Percentiles rank a stretch among this genome's conserved stretches.
These are phyloP conservation scores for Epichloe brachyelytri DNA, from an alignment of 2,329 filamentous ascomycete species.

Conservation along the genomic window DNA sequence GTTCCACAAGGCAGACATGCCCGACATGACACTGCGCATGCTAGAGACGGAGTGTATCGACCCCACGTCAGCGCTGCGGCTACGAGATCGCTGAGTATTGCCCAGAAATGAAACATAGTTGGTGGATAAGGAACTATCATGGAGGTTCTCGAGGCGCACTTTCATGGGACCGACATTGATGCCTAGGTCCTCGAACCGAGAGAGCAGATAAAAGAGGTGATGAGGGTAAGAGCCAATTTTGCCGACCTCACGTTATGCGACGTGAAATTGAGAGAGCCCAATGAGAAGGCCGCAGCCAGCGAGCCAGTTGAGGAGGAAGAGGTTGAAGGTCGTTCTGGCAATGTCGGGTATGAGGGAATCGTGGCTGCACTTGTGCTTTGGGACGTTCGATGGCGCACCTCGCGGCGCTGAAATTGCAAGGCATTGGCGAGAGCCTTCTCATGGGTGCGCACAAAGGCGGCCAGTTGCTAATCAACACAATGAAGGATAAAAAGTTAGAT, in stretches of 20 bases:
- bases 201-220: slow-evolving; percentile 92
- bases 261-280: slow-evolving; percentile 72
- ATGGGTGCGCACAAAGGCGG: slow-evolving; percentile 90
- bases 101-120: slow-evolving; percentile 95
- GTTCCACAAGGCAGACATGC: slow-evolving; percentile 88
- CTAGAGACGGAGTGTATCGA: slow-evolving; percentile 95
- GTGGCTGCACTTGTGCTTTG: slow-evolving; percentile 49
- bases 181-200: slow-evolving; percentile 83
- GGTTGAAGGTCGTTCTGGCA: slow-evolving; percentile 49
- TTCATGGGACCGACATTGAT: slow-evolving; percentile 94
- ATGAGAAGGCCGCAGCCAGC: slow-evolving; percentile 73
- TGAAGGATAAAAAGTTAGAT: slow-evolving; percentile 17
- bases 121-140: slow-evolving; percentile 71
- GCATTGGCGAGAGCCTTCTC: slow-evolving; percentile 96
- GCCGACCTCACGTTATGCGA: slow-evolving; percentile 79
- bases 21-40: slow-evolving; percentile 93
- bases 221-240: slow-evolving; percentile 86
- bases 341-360: slow-evolving; percentile 41
- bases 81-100: slow-evolving; percentile 63
- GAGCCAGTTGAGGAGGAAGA: slow-evolving; percentile 59
- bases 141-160: slow-evolving; percentile 84
- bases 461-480: slow-evolving; percentile 61
- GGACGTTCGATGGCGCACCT: slow-evolving; percentile 57
- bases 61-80: slow-evolving; percentile 67
- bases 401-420: slow-evolving; percentile 64